A percentile compares a stretch with the other conserved stretches of the same genome.
Evolutionary conservation across 331 rosid species (phyloP).

Genomic region (Quercus phellos): DNA sequence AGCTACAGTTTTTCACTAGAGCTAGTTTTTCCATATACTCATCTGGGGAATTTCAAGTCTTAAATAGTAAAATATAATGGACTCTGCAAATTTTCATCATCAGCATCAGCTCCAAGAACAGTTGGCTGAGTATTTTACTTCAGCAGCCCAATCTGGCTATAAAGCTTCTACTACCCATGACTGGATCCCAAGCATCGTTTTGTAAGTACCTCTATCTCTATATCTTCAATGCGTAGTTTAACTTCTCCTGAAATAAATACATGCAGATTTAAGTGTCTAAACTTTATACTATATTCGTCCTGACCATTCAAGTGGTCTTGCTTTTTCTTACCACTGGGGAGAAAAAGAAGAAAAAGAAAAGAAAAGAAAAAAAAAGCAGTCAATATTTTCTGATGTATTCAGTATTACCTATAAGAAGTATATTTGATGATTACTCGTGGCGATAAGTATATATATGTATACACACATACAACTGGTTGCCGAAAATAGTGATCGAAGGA

Average conservation of each 20-base stretch:
- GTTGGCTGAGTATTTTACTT: slow-evolving; percentile 21
- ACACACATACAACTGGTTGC: no score
- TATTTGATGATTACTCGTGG: not conserved
- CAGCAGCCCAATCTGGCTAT: slow-evolving; percentile 18
- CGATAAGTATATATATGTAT: not conserved
- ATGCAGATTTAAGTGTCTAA: not conserved
- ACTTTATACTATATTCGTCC: not conserved
- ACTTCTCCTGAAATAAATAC: not conserved
- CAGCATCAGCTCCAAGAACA: slow-evolving; percentile 45
- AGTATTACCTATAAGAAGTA: not conserved
- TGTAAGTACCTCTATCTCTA: slow-evolving; percentile 25
- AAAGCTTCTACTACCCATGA: slow-evolving; percentile 19
- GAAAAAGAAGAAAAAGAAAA: no score
- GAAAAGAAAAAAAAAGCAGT: no score
- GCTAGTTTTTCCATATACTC: not conserved
- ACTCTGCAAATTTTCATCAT: slow-evolving; percentile 31
- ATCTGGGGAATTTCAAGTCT: slow-evolving; percentile 20
- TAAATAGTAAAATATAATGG: slow-evolving; percentile 19
- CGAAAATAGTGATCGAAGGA: no score
- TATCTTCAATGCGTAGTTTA: not conserved
- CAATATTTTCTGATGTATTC: not conserved
- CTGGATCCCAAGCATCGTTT: slow-evolving; percentile 25
- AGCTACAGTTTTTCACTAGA: not conserved
- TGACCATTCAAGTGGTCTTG: not conserved
- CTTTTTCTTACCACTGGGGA: not conserved